Base-by-base conservation (phyloP, 1,284 basidiomycete genomes). In the Boletus calvinii region DNA sequence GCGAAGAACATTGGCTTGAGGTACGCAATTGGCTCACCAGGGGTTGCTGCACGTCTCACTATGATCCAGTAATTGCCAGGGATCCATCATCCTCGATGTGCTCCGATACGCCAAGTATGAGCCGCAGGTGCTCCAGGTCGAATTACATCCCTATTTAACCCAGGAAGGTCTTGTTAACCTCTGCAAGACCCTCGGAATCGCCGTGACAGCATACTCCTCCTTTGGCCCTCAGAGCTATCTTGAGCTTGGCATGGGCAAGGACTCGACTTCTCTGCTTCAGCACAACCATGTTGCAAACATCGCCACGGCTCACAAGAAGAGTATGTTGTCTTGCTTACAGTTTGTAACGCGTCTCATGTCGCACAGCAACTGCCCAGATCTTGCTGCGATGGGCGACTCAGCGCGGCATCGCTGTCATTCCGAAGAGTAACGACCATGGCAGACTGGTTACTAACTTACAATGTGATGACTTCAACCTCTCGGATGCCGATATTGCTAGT, bases 351-450 rank as follows among this genome's bases (percentile, higher is more conserved):
- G 44, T 48, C 53, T 58, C 32, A 51, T 26, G 37, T 46, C 24
- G 35, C 60, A 54, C 54, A 83, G 81, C 76, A 44, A 64, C 77
- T 32, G 81, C 81, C 8, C 83, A 85, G 68, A 77, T 92, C 32
- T 72, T 91, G 32, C 78, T 92, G 53, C 83, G 88, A 59, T 92
- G 89, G 89, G 83, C 87, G 7, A 84, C 85, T 15, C 86, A 91
- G 65, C 82, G 81, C 34, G 84, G 81, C 7, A 77, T 92, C 54
- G 87, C 86, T 36, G 87, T 93, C 43, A 82, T 94, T 57, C 91
- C 91, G 44, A 90, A 90, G 76, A 82, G 77, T 53, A 90, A 83
- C 70, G 70, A 76, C 62, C 55, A 66, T 11, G 59, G 70, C 5
- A 81, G 85, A 53, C 66, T 90, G 43, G 61, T 69, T 13, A 69